Conservation (phyloP, 164 flowering plant species). For the Tinospora cordifolia region DNA sequence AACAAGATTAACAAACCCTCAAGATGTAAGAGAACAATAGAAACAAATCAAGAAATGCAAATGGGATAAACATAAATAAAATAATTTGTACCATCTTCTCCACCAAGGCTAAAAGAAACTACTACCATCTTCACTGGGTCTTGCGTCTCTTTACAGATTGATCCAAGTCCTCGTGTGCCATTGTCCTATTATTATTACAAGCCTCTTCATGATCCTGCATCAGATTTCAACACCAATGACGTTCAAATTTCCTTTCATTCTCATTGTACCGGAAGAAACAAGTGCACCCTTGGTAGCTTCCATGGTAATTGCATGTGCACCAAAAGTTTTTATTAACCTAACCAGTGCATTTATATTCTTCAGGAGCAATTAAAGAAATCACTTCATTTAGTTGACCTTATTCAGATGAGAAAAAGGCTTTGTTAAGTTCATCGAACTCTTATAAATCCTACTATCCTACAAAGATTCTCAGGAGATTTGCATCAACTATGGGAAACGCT, state of each 20-base stretch:
- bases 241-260: background rate
- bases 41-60: background rate
- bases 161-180: conserved; percentile 40
- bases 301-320: too few relatives aligned
- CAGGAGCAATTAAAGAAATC: too few relatives aligned
- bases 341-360: too few relatives aligned
- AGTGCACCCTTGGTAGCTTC: too few relatives aligned
- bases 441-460: too few relatives aligned
- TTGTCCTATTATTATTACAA: conserved; percentile 32
- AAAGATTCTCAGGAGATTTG: background rate
- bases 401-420: too few relatives aligned
- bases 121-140: conserved; percentile 25
- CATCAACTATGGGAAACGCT: background rate
- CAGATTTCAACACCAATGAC: background rate
- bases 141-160: conserved; percentile 58
- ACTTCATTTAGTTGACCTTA: too few relatives aligned
- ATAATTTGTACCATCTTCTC: too few relatives aligned
- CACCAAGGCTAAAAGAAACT: background rate
- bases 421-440: too few relatives aligned
- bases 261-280: background rate
- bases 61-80: background rate
- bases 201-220: conserved; percentile 36
- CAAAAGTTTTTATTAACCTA: too few relatives aligned
- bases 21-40: background rate
- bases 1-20: background rate